phyloP scores from a whole-genome alignment of 345 rosid genomes.

The Aquilaria yunnanensis region DNA sequence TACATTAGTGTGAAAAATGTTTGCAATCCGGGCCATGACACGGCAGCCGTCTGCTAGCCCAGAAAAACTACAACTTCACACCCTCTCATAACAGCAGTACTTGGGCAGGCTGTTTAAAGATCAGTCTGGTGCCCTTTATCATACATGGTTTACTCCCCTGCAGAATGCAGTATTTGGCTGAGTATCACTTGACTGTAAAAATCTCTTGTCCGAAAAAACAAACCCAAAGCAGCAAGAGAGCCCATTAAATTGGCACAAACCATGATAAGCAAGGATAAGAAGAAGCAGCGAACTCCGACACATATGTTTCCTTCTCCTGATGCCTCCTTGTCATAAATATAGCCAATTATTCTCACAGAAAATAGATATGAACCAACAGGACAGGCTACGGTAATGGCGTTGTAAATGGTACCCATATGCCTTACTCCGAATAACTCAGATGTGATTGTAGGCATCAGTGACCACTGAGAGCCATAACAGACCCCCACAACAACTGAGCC shows the following conservation, averaged over 20 bases:
- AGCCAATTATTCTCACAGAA: constrained; percentile 42
- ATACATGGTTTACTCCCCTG: constrained; percentile 7
- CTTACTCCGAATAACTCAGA: constrained; percentile 42
- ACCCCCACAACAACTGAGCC: constrained; percentile 47
- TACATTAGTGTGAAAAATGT: too few species aligned
- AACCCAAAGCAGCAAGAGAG: constrained; percentile 28
- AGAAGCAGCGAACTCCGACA: constrained; percentile 38
- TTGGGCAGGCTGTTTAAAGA: too few species aligned
- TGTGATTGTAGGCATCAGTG: constrained; percentile 42
- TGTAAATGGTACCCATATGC: constrained; percentile 52
- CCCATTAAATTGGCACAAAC: constrained; percentile 34
- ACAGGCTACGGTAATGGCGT: constrained; percentile 37
- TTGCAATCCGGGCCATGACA: too few species aligned
- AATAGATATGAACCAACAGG: constrained; percentile 55
- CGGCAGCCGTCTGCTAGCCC: too few species aligned
- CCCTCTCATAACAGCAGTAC: too few species aligned
- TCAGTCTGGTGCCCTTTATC: too few species aligned
- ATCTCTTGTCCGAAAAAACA: constrained; percentile 33
- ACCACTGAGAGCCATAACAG: constrained; percentile 54
- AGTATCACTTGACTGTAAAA: constrained; percentile 29
- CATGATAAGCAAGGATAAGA: constrained; percentile 42
- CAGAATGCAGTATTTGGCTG: constrained; percentile 17
- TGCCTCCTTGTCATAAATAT: constrained; percentile 40
- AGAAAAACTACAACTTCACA: too few species aligned
- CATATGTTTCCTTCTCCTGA: constrained; percentile 25